Evolutionary conservation across 352 stramenopile species (phyloP), one percentile per base, ranked within the genome.

Genomic region (Pythium monospermum): DNA sequence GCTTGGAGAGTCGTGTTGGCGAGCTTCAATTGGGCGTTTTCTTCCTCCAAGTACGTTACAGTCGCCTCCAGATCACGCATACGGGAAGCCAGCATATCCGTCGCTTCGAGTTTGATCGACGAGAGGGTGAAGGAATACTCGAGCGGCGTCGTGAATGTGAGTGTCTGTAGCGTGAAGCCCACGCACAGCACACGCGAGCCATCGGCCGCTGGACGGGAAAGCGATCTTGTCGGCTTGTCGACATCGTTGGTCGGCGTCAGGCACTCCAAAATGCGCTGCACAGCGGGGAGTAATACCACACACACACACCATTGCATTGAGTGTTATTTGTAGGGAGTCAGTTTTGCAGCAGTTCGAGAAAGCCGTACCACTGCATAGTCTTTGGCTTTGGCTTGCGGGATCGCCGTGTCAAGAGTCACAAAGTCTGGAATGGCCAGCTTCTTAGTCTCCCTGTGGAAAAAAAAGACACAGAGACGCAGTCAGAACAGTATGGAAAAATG

Each of bases 111-210:
- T 16, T 11, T 4, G 12, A 45, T 16, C 10, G 39, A 22, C 21
- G 5, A n/a, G 5, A 45, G 39, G 3, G 22, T 21, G 22, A 45
- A 45, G 1, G 39, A 19, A 25, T 45, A 45, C 39, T 45, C 39
- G 39, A 45, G 26, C 38, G 19, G 4, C 6, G 2, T 15, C 12
- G 21, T 21, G 10, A 27, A 25, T 16, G 11, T 4, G 11, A 31
- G 21, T 15, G 39, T 2, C 10, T 45, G 11, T 6, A 32, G 8
- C 21, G 39, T 31, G 39, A 45, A 45, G 1, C 39, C 39, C 6
- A 45, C 39, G 21, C 39, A 32, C 39, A 45, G 22, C 39, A 45
- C 39, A 6, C 39, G 39, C 22, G 39, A 45, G 2, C 39, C 39
- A 4, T 45, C 22, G 6, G 10, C 21, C 4, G 2, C 39, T 18